phyloP scores from a whole-genome alignment of 2,329 filamentous ascomycete species.

The Arthrobotrys iridis region DNA sequence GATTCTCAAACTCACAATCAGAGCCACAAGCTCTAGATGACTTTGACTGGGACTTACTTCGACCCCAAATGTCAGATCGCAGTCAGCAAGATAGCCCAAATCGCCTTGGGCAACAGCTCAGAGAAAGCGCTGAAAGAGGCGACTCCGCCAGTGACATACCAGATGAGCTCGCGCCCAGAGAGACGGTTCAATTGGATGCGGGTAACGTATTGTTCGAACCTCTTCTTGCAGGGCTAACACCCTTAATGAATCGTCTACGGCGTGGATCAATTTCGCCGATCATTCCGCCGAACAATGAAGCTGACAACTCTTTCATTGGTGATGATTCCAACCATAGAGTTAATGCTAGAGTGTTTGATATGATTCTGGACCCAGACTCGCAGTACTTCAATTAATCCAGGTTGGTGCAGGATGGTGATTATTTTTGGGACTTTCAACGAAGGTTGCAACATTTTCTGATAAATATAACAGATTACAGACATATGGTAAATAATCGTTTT shows the following conservation, averaged over 20 bases:
- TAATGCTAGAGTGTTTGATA: too few relatives aligned
- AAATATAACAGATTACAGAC: too few relatives aligned
- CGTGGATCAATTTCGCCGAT: neutral
- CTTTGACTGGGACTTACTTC: neutral
- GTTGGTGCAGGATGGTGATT: too few relatives aligned
- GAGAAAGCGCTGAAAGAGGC: conserved; percentile 6
- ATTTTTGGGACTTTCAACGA: too few relatives aligned
- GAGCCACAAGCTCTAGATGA: neutral
- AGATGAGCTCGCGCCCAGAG: conserved; percentile 5
- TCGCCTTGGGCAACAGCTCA: neutral
- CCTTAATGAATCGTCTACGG: neutral
- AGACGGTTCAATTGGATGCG: neutral
- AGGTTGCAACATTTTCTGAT: too few relatives aligned
- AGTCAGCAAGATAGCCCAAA: neutral
- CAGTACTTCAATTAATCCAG: too few relatives aligned
- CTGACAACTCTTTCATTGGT: neutral
- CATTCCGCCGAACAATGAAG: neutral
- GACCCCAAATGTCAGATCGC: neutral
- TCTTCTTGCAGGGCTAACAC: neutral
- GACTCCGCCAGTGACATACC: conserved; percentile 9
- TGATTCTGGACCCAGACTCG: too few relatives aligned
- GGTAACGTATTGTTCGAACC: neutral
- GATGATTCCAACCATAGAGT: too few relatives aligned
- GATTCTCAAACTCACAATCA: neutral
- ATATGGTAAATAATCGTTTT: too few relatives aligned